A percentile compares a stretch with the other conserved stretches of the same genome.
phyloP scores from a whole-genome alignment of 495 filamentous ascomycete genomes.

The Pyronema omphalodes region DNA sequence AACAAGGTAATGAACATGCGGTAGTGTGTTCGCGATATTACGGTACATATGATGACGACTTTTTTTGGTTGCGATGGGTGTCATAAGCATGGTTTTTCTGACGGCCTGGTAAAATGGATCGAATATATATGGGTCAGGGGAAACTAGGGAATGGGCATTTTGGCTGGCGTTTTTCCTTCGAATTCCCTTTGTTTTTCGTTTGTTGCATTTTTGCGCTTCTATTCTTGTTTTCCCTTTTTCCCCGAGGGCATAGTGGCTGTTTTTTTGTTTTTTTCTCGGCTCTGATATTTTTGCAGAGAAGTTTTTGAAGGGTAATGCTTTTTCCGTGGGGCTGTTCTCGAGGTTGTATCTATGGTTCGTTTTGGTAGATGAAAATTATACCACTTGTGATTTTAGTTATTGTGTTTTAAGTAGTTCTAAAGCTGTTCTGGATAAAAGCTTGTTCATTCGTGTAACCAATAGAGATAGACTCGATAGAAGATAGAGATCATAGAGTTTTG shows the following conservation, averaged over 20 bases:
- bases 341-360: conserved; percentile 1
- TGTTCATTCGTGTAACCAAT: no score
- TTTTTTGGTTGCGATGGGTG: neutral
- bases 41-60: neutral
- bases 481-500: no score
- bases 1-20: neutral
- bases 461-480: no score
- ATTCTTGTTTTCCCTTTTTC: neutral
- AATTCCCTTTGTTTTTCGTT: neutral
- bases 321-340: neutral
- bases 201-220: neutral
- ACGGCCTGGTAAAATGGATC: neutral
- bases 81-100: neutral
- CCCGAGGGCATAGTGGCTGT: neutral
- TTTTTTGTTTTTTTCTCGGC: neutral
- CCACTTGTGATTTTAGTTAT: no score
- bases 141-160: neutral
- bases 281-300: neutral
- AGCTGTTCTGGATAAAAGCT: no score
- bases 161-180: neutral
- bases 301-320: neutral
- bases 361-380: neutral
- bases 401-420: no score
- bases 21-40: neutral
- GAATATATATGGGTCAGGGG: neutral